A percentile compares a stretch with the other conserved stretches of the same genome.
phyloP scores from a whole-genome alignment of 352 stramenopile genomes.

The Saprolegnia parasitica region DNA sequence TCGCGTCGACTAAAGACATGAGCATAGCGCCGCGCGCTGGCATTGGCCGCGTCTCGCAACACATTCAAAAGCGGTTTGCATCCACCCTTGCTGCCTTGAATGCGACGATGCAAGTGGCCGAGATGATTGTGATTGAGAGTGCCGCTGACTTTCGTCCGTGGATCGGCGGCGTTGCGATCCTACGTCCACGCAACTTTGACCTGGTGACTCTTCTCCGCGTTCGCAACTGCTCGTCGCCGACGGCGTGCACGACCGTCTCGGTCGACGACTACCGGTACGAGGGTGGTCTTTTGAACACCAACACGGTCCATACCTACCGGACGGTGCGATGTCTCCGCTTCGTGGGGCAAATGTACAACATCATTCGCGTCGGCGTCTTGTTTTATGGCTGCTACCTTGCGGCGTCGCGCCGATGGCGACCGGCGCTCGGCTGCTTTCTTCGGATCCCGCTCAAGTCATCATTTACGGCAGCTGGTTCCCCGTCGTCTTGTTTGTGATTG shows the following conservation, averaged over 20 bases:
- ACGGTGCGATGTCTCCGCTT: neutral
- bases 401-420: neutral
- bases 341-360: conserved; percentile 16
- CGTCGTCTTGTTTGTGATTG: neutral
- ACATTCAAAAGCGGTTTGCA: conserved; percentile 1
- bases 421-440: neutral
- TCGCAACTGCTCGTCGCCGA: neutral
- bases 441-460: conserved; percentile 13
- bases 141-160: neutral
- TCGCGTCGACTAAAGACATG: neutral
- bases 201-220: neutral
- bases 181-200: neutral
- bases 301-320: neutral
- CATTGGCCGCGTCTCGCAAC: neutral
- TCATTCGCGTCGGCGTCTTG: neutral
- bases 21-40: neutral
- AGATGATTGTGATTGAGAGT: conserved; percentile 1
- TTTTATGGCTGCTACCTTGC: neutral
- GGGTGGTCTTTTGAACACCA: neutral
- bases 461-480: conserved; percentile 18
- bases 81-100: neutral
- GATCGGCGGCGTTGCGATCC: neutral
- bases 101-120: neutral
- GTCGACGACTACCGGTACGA: conserved; percentile 12
- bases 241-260: neutral